These are phyloP conservation scores for Talaromyces sp. DNA, from an alignment of 2,329 filamentous ascomycete genomes.

Conservation along the genomic window DNA sequence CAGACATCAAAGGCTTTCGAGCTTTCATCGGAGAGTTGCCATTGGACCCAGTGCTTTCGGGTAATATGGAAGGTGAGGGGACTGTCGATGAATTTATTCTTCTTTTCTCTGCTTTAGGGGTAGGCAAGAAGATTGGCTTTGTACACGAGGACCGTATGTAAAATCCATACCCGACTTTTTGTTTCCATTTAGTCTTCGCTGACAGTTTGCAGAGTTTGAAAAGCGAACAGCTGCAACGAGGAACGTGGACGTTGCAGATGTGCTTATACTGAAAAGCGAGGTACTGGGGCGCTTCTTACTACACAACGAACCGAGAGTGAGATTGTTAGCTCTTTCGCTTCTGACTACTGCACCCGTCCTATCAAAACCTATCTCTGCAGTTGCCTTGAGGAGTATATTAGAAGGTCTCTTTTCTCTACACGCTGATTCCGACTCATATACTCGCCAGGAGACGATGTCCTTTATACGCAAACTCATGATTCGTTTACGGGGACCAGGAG, in stretches of 20 bases:
- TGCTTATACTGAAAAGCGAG: conserved; percentile 31
- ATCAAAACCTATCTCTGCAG: conserved; percentile 64
- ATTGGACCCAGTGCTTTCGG: conserved; percentile 45
- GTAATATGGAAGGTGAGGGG: conserved; percentile 39
- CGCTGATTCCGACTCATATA: conserved; percentile 79
- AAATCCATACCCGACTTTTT: conserved; percentile 4
- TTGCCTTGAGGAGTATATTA: conserved; percentile 58
- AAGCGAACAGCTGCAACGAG: conserved; percentile 19
- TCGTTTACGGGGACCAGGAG: conserved; percentile 60
- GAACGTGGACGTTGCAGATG: conserved; percentile 14
- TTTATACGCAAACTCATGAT: conserved; percentile 71
- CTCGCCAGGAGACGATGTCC: conserved; percentile 73
- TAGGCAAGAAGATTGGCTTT: conserved; percentile 64
- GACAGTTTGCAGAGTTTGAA: conserved; percentile 24
- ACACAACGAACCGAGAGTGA: conserved; percentile 57
- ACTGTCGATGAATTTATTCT: conserved; percentile 54
- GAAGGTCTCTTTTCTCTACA: conserved; percentile 66
- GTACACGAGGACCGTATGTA: conserved; percentile 61
- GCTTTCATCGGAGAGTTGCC: conserved; percentile 56
- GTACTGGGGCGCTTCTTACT: conserved; percentile 35
- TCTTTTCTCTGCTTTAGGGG: conserved; percentile 62
- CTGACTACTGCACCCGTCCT: conserved; percentile 70
- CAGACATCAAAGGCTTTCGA: conserved; percentile 30
- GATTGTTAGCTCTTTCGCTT: conserved; percentile 75
- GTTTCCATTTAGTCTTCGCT: background rate